Evolutionary conservation across 2,329 filamentous ascomycete species (phyloP), one percentile per base, ranked within the genome.

Genomic region (Dactylellina leptospora): DNA sequence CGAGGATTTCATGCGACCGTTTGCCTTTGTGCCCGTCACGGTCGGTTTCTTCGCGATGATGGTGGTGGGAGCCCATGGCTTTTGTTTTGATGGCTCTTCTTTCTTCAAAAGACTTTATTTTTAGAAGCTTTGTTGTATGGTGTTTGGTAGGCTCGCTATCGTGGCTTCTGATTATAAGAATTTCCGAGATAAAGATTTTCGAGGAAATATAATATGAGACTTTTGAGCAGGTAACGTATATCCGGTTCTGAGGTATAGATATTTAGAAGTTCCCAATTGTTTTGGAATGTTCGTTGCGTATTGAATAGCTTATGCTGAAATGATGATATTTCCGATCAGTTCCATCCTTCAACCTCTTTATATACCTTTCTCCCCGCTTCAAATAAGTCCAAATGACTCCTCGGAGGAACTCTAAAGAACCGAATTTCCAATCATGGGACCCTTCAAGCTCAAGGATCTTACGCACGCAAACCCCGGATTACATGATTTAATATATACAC

Each of bases 1-100:
- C 90, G 62, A 93, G 79, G 50, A 91, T 78, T 82, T 95, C 90
- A 81, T 93, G 90, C 76, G 85, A 85, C 78, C 90, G 81, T 78
- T 85, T 85, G 76, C 84, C 83, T 81, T 90, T 81, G 81, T 90
- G 64, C 18, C 59, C 63, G 45, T 56, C 38, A 28, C 16, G 28
- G 30, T 44, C 16, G 11, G 38, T 22, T n/a, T 18, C 9, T 45
- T 53, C 25, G 27, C 55, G 47, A 40, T 55, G 59, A 27, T 54
- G 59, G 23, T 60, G 56, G 18, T 53, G 45, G 58, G 58, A 62
- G 18, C 61, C 44, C 61, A 66, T 66, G n/a, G 13, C 58, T 44
- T 9, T 23, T 36, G 13, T n/a, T 1, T 48, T 42, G 20, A 16
- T 18, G 23, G 40, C 8, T 13, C 3, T 44, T n/a, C 40, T 44